Base-by-base conservation (phyloP, 176 grass and related monocot genomes). In the Triticum dicoccoides region DNA sequence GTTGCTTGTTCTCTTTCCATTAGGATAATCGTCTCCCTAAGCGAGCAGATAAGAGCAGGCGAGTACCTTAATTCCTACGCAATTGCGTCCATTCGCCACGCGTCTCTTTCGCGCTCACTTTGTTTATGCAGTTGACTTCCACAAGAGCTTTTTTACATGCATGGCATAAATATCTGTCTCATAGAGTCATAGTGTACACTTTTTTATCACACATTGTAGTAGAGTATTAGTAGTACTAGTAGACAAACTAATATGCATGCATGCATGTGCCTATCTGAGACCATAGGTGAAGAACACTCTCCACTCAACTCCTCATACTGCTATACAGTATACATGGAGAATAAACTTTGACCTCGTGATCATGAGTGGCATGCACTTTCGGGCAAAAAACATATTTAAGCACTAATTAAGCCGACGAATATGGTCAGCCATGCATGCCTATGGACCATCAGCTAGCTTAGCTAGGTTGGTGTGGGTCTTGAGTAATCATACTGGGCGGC, bases 31-130 rank as follows among this genome's bases (percentile, higher is more conserved):
- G 13, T 39, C 61, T 61, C 73, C 59, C 65, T 74, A 67, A 80
- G 34, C 69, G 68, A 75, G 29, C 65, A 35, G 29, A 91, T 82
- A 86, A 87, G 47, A 76, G 51, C 63, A 78, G 1, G 47, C 47
- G 1, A 78, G 41, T 68, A 75, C 76, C 89, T 91, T 91, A 87
- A 52, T 49, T 91, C 85, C 13, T 85, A 91, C 89, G 89, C 86
- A 71, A 88, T 54, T 24, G 77, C 25, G 76, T 41, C 38, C 62
- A 85, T 85, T 85, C 17, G 85, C 69, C 62, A 39, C 51, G 61
- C 38, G 13, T 85, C 62, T 74, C 77, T 88, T 91, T 69, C 14
- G 24, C 42, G 10, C 73, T 20, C 73, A 30, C 1, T 72, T 88
- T 91, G 65, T 81, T 86, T 86, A 78, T 83, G 81, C 30, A 42